Evolutionary conservation across 2,329 filamentous ascomycete genomes (phyloP).

Genomic region (Ophiobolus disseminans): DNA sequence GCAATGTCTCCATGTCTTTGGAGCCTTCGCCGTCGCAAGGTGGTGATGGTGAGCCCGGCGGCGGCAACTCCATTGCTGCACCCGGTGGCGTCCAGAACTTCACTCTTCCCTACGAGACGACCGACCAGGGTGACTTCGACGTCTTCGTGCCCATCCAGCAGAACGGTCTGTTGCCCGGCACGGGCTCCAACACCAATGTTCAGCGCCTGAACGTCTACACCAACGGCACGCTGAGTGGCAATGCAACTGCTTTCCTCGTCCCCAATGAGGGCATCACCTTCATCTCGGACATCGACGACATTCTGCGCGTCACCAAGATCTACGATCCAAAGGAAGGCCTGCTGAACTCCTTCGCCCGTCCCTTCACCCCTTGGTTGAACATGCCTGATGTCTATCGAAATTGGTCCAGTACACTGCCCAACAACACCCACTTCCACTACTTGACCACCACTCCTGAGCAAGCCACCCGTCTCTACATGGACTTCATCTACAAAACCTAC

Average conservation of each 20-base stretch:
- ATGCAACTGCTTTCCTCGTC: conserved; percentile 78
- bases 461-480: conserved; percentile 78
- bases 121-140: conserved; percentile 74
- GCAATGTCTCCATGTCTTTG: conserved; percentile 69
- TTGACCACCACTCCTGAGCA: conserved; percentile 82
- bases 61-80: conserved; percentile 59
- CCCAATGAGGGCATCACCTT: conserved; percentile 74
- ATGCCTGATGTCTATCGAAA: conserved; percentile 82
- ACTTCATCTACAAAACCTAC: conserved; percentile 79
- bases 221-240: conserved; percentile 70
- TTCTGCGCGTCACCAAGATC: conserved; percentile 81
- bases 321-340: conserved; percentile 77
- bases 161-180: conserved; percentile 64
- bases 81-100: conserved; percentile 69
- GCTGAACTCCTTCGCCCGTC: conserved; percentile 76
- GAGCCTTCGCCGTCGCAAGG: conserved; percentile 65
- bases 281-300: conserved; percentile 80
- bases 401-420: conserved; percentile 70
- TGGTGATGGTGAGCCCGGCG: conserved; percentile 56
- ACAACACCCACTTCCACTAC: conserved; percentile 78
- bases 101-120: conserved; percentile 70
- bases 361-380: conserved; percentile 76
- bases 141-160: conserved; percentile 70
- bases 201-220: conserved; percentile 74
- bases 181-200: conserved; percentile 67